Evolutionary conservation across 2,329 filamentous ascomycete species (phyloP).

Genomic region (Phyllosticta paracitricarpa): DNA sequence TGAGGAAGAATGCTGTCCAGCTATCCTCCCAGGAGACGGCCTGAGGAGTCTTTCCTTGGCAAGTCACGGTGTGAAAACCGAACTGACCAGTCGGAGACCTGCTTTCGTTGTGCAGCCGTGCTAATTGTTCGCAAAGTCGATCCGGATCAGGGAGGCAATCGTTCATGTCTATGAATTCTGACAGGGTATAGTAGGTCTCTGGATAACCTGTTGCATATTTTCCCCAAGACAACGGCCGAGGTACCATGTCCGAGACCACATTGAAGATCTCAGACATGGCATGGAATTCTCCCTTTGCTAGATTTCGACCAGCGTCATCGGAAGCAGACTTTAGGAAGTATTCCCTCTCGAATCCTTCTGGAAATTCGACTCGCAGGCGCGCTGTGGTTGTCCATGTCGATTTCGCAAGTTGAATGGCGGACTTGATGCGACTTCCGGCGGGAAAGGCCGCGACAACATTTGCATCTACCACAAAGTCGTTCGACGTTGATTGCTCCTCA

Average conservation of each 20-base stretch:
- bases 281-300: slow-evolving; percentile 2
- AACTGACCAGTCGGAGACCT: slow-evolving; percentile 23
- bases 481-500: not conserved
- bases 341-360: not conserved
- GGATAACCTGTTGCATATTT: not conserved
- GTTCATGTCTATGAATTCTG: not conserved
- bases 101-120: not conserved
- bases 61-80: slow-evolving; percentile 27
- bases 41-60: slow-evolving; percentile 17
- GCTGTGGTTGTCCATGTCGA: slow-evolving; percentile 1
- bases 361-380: not conserved
- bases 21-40: slow-evolving; percentile 26
- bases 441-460: not conserved
- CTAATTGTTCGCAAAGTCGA: not conserved
- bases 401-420: not conserved
- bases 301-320: not conserved
- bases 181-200: not conserved
- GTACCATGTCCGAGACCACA: not conserved
- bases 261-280: not conserved
- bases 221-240: not conserved
- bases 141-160: not conserved
- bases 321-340: slow-evolving; percentile 4
- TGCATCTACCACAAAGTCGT: not conserved
- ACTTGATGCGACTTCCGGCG: not conserved
- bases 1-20: slow-evolving; percentile 32